phyloP scores from a whole-genome alignment of 345 rosid species.

The Pugionium cornutum region DNA sequence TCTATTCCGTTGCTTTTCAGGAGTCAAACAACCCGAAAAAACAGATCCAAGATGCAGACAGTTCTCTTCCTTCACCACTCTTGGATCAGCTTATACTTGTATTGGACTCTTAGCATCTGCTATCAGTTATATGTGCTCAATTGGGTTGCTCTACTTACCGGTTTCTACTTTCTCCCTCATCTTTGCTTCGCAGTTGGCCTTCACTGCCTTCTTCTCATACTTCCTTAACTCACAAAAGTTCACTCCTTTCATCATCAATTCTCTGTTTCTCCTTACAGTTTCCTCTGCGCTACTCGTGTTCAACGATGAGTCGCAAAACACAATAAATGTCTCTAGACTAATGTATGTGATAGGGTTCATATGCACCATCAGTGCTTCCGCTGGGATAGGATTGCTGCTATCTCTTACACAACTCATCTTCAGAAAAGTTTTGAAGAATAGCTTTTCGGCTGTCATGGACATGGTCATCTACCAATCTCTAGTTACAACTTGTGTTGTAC shows the following conservation, averaged over 20 bases:
- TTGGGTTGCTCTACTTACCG: conserved; percentile 53
- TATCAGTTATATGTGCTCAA: conserved; percentile 38
- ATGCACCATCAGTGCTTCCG: conserved; percentile 47
- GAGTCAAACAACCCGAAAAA: conserved; percentile 12
- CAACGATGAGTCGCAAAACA: conserved; percentile 19
- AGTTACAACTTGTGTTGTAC: conserved; percentile 36
- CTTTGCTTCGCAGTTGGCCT: conserved; percentile 45
- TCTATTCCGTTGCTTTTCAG: conserved; percentile 41
- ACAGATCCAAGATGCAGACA: background rate
- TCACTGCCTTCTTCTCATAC: conserved; percentile 55
- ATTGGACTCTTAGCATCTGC: conserved; percentile 43
- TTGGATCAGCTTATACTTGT: conserved; percentile 30
- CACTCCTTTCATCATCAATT: conserved; percentile 45
- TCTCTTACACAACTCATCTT: conserved; percentile 45
- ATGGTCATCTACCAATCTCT: conserved; percentile 41
- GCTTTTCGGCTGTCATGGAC: conserved; percentile 43
- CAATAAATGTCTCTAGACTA: conserved; percentile 17
- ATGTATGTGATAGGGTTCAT: conserved; percentile 42
- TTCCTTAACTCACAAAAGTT: conserved; percentile 49
- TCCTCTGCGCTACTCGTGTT: conserved; percentile 50
- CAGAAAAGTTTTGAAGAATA: conserved; percentile 40
- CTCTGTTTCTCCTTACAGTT: conserved; percentile 48
- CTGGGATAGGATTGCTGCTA: conserved; percentile 43
- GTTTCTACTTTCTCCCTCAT: conserved; percentile 49
- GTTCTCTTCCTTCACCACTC: conserved; percentile 4